These are phyloP conservation scores for Fusarium sp. DNA, from an alignment of 2,329 filamentous ascomycete genomes.

Conservation along the genomic window DNA sequence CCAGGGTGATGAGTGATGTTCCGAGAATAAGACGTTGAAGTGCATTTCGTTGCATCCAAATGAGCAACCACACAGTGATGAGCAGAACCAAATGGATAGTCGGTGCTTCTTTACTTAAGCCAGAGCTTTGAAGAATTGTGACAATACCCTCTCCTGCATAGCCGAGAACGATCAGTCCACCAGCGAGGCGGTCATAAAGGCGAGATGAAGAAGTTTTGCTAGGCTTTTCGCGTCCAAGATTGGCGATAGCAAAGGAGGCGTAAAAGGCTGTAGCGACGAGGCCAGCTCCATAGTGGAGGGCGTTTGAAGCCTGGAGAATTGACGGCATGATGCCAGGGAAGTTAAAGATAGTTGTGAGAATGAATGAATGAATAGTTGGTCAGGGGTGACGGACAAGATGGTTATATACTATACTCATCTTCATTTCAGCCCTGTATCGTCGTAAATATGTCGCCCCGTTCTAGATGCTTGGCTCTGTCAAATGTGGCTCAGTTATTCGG, in stretches of 20 bases:
- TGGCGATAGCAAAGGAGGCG: background rate
- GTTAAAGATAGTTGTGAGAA: background rate
- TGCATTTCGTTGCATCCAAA: background rate
- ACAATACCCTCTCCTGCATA: constrained; percentile 11
- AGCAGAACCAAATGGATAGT: constrained; percentile 11
- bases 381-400: background rate
- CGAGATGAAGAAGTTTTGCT: background rate
- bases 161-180: background rate
- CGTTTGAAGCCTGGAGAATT: constrained; percentile 1
- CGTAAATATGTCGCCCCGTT: background rate
- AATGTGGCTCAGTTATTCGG: constrained; percentile 10
- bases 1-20: constrained; percentile 2
- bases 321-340: constrained; percentile 4
- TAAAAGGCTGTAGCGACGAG: background rate
- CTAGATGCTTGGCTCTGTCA: background rate
- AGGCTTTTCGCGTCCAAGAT: background rate
- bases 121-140: background rate
- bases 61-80: background rate
- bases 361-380: background rate
- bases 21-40: background rate
- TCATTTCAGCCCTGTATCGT: constrained; percentile 8
- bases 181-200: background rate
- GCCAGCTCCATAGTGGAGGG: constrained; percentile 35
- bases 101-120: constrained; percentile 1
- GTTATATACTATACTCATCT: constrained; percentile 2